Conservation (phyloP, 441 rosid genomes). For the Euphorbia celastroides region DNA sequence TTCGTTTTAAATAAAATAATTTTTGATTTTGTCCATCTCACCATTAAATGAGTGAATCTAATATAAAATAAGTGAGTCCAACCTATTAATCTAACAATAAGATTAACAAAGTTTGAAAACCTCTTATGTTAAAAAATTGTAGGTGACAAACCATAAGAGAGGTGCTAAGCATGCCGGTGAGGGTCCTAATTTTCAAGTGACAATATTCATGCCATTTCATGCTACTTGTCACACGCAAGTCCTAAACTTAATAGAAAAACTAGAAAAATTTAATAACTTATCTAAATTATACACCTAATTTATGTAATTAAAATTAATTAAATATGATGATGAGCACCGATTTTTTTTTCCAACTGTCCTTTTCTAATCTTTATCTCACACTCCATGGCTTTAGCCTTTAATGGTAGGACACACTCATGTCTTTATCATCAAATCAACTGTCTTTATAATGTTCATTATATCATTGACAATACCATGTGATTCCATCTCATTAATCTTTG, state of each 20-base stretch:
- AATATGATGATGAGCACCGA: not conserved
- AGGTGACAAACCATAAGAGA: no score
- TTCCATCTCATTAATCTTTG: not conserved
- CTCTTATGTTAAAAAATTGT: no score
- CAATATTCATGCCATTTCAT: not conserved
- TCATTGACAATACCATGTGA: slow-evolving; percentile 1
- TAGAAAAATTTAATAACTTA: no score
- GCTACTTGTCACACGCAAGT: not conserved
- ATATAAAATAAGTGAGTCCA: no score
- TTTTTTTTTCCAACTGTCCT: not conserved
- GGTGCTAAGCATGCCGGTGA: not conserved
- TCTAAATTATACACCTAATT: no score
- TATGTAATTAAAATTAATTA: no score
- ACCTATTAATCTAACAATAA: no score
- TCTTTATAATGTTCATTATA: not conserved
- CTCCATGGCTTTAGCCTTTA: not conserved
- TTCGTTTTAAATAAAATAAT: no score
- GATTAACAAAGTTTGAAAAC: no score
- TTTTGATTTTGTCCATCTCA: no score
- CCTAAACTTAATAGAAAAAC: no score
- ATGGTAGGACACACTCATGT: not conserved
- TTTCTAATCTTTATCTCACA: not conserved
- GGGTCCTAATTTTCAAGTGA: not conserved
- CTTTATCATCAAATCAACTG: not conserved
- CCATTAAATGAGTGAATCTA: no score